Evolutionary conservation across 805 yeast species (phyloP), one percentile per base, ranked within the genome.

Genomic region (Kazachstania taianensis): DNA sequence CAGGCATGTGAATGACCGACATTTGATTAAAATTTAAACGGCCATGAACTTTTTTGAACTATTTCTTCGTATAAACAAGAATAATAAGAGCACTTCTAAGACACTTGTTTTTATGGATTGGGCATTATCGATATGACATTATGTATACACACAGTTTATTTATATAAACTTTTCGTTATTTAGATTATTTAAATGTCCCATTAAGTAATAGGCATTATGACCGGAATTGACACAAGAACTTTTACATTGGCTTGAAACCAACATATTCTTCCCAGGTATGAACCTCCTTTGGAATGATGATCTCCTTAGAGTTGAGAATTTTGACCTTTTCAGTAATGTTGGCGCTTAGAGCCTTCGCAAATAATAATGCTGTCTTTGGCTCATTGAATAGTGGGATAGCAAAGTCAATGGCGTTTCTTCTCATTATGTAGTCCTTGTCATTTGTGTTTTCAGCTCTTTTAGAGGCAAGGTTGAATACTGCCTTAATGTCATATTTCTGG

Each of bases 341-440:
- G 37, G 64, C 74, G 46, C 74, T 74, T 65, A 92, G 69, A 45
- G 94, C 83, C 55, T 76, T 66, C 16, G 96, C 86, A 62, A 92
- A 92, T 49, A 92, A 65, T 50, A 78, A 57, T 2, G 96, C 81
- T 16, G 98, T 94, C 58, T 85, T 78, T 45, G 97, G 96, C 67
- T 92, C 99, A 58, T 89, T 92, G 70, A 92, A 89, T 57, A 92
- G 69, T 29, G 98, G 96, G 53, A 89, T 80, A 41, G 83, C 97
- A 59, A 92, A 92, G 62, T 92, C 99, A 65, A 92, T 94, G 32
- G 99, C 97, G 61, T 92, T 92, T 69, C 99, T 81, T 70, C 99
- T 81, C 98, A 92, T 92, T 40, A 89, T 79, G 62, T 92, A 92
- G 64, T 92, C 96, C 62, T 81, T 80, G 55, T 92, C 96, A 45